Base-by-base conservation (phyloP, 257 asterid genomes). In the Verbena officinalis region DNA sequence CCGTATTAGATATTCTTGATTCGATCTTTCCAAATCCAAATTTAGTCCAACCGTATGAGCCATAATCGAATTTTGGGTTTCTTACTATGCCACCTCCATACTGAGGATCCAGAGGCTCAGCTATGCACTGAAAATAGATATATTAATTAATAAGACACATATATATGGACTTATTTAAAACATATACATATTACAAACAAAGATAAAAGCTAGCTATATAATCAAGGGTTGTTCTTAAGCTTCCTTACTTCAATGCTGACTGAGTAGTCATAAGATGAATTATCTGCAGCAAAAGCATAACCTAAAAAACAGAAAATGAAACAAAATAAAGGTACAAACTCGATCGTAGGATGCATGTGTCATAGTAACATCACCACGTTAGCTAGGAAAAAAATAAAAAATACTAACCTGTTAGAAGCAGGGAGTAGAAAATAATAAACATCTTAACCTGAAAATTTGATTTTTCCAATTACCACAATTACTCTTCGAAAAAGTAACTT, bases 91-190 rank as follows among this genome's bases (percentile, higher is more conserved):
- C 88, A 4, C 85, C 88, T 19, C 56, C 66, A 38, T 83, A 83
- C 48, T 72, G 83, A 59, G 88, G 85, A 27, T 55, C 58, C 71
- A 58, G 46, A 9, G 88, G 78, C 39, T 79, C 75, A 1, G 38
- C 39, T 55, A 64, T 30, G 36, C 85, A 83, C 88, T 83, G 70
- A 34, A 75, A 69, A 46, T 1, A 4, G 23, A 2, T 15, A 49
- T 58, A 27, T 27, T 27, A 27, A n/a, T n/a, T 7, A 27, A 39
- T 2, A 30, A 3, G 4, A 2, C 36, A 7, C 7, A 2, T 7
- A 30, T 2, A 30, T 30, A 2, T 30, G n/a, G n/a, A n/a, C n/a
- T n/a, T n/a, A n/a, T n/a, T n/a, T n/a, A n/a, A n/a, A n/a, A n/a
- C n/a, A n/a, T n/a, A n/a, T n/a, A n/a, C n/a, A n/a, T n/a, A n/a